Evolutionary conservation across 495 filamentous ascomycete species (phyloP).

Genomic region (Talaromyces liani): DNA sequence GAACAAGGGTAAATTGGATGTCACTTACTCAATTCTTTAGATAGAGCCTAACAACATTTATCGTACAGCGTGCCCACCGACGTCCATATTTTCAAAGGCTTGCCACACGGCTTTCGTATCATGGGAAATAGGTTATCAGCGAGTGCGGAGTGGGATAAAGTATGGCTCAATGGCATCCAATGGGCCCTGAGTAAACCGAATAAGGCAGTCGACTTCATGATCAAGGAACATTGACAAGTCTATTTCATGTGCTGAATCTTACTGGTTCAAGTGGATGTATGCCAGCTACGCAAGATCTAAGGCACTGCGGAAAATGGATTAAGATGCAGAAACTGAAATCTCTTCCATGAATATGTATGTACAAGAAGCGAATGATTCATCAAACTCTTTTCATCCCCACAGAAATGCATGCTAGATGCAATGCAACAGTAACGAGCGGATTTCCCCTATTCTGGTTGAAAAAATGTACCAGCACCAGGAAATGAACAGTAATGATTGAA

Average conservation of each 20-base stretch:
- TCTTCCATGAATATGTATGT: neutral
- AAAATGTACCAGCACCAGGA: neutral
- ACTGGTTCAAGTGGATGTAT: too few relatives aligned
- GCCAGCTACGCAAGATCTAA: neutral
- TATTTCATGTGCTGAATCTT: too few relatives aligned
- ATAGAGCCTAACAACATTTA: too few relatives aligned
- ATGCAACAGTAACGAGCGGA: neutral
- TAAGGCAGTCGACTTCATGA: constrained; percentile 19
- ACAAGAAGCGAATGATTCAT: neutral
- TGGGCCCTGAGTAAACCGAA: constrained; percentile 31
- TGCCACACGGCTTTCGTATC: constrained; percentile 40
- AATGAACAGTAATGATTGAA: neutral
- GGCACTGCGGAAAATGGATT: too few relatives aligned
- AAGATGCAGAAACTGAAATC: neutral
- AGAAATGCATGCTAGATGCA: neutral
- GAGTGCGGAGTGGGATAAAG: constrained; percentile 33
- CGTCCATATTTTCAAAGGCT: constrained; percentile 33
- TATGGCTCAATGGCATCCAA: constrained; percentile 30
- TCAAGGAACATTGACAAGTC: constrained; percentile 21
- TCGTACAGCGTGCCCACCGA: constrained; percentile 30
- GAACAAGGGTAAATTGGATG: constrained; percentile 34
- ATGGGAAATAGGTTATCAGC: constrained; percentile 25
- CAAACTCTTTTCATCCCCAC: neutral
- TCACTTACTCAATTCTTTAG: neutral
- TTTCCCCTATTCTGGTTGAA: neutral